Conservation (phyloP, 176 grass and related monocot species). For the Saccharum officinarum region DNA sequence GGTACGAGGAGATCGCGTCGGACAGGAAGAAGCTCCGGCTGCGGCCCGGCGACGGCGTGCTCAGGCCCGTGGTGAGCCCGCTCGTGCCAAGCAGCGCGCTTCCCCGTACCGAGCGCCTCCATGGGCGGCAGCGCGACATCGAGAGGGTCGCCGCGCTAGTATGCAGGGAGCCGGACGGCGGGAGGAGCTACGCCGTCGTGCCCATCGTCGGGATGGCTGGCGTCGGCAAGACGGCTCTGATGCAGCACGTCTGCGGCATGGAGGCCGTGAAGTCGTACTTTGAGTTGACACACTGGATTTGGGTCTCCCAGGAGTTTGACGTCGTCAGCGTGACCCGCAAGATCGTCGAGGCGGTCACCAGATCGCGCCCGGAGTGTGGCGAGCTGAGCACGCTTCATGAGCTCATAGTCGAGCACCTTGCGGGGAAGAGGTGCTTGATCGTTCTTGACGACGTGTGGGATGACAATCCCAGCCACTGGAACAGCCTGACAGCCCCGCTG, state of each 20-base stretch:
- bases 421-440: constrained; percentile 47
- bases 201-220: constrained; percentile 48
- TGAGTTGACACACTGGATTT: constrained; percentile 33
- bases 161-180: background rate
- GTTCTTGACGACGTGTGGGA: constrained; percentile 63
- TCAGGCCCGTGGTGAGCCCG: background rate
- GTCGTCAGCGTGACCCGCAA: constrained; percentile 3
- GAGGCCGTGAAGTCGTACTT: background rate
- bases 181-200: constrained; percentile 10
- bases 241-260: constrained; percentile 34
- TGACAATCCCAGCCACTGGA: constrained; percentile 35
- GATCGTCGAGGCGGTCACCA: background rate
- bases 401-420: constrained; percentile 16
- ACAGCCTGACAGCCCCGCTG: constrained; percentile 21
- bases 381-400: constrained; percentile 38
- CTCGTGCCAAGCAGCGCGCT: constrained; percentile 26
- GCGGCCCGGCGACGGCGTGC: constrained; percentile 23
- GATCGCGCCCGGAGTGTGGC: background rate
- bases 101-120: background rate
- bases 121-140: constrained; percentile 30
- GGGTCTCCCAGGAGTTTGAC: constrained; percentile 33
- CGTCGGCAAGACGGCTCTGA: constrained; percentile 49
- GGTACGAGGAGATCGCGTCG: constrained; percentile 27
- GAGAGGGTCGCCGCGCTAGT: constrained; percentile 32
- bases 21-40: constrained; percentile 37